These are phyloP conservation scores for Chaetomidium leptoderma DNA, from an alignment of 495 filamentous ascomycete genomes.

Conservation along the genomic window DNA sequence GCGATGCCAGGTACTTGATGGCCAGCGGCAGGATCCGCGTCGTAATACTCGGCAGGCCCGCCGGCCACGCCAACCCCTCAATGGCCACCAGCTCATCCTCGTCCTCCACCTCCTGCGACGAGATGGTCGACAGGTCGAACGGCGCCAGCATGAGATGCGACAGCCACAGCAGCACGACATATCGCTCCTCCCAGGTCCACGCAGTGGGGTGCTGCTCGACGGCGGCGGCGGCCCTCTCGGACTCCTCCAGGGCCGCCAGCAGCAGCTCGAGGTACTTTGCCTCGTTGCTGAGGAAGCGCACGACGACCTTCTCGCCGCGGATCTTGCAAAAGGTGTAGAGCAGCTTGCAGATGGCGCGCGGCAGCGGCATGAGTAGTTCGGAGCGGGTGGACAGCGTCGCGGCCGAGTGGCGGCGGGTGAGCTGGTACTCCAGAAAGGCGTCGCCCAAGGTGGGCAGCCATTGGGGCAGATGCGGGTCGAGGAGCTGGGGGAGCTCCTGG, in stretches of 20 bases:
- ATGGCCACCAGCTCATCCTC: constrained; percentile 35
- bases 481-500: constrained; percentile 90
- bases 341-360: constrained; percentile 67
- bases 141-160: constrained; percentile 89
- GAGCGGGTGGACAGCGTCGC: constrained; percentile 30
- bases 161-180: constrained; percentile 85
- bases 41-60: constrained; percentile 62
- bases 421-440: constrained; percentile 68
- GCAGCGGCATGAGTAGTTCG: constrained; percentile 52
- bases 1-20: constrained; percentile 61
- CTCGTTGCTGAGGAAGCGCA: constrained; percentile 84
- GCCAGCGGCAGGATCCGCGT: constrained; percentile 66
- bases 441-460: constrained; percentile 69
- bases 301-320: constrained; percentile 86
- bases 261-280: constrained; percentile 76
- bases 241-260: constrained; percentile 59
- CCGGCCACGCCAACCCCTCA: constrained; percentile 45
- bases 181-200: constrained; percentile 81
- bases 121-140: constrained; percentile 84
- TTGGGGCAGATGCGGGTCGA: constrained; percentile 78
- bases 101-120: constrained; percentile 49
- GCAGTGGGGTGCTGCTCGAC: not conserved
- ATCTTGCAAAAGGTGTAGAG: constrained; percentile 94
- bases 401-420: constrained; percentile 32
- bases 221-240: constrained; percentile 21